Evolutionary conservation across 2,329 filamentous ascomycete species (phyloP).

Genomic region (Venturia carpophila): DNA sequence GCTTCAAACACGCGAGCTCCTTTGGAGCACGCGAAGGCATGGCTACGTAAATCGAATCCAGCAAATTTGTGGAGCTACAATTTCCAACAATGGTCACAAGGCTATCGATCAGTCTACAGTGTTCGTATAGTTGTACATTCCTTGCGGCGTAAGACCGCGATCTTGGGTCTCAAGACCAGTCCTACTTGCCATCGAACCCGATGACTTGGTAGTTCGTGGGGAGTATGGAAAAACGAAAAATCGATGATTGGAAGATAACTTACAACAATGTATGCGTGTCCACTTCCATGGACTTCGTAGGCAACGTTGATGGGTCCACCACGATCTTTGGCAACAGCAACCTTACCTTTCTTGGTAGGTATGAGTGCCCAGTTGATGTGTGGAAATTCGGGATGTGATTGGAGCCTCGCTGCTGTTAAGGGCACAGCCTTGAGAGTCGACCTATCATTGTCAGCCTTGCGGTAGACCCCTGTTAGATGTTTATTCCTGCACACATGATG

Average conservation of each 20-base stretch:
- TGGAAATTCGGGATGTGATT: slow-evolving; percentile 58
- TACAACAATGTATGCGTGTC: slow-evolving; percentile 65
- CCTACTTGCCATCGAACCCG: neutral
- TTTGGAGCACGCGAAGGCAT: neutral
- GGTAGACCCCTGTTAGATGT: neutral
- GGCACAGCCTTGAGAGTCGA: slow-evolving; percentile 22
- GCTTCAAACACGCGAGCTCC: neutral
- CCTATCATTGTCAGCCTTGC: slow-evolving; percentile 1
- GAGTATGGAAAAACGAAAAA: too few species aligned
- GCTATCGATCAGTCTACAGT: neutral
- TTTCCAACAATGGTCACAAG: neutral
- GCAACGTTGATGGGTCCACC: slow-evolving; percentile 69
- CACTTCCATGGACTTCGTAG: slow-evolving; percentile 73
- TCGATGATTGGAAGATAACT: slow-evolving; percentile 30
- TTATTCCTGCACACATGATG: slow-evolving; percentile 6
- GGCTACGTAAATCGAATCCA: neutral
- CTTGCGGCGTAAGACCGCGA: neutral
- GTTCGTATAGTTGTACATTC: neutral
- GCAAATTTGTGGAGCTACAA: neutral
- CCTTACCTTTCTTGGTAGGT: slow-evolving; percentile 53
- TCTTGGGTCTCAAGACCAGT: neutral
- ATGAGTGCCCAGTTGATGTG: slow-evolving; percentile 62
- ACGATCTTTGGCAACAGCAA: slow-evolving; percentile 58
- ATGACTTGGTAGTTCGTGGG: too few species aligned
- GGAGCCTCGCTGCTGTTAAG: slow-evolving; percentile 49